Conservation (phyloP, 257 asterid genomes). For the Petunia axillaris region DNA sequence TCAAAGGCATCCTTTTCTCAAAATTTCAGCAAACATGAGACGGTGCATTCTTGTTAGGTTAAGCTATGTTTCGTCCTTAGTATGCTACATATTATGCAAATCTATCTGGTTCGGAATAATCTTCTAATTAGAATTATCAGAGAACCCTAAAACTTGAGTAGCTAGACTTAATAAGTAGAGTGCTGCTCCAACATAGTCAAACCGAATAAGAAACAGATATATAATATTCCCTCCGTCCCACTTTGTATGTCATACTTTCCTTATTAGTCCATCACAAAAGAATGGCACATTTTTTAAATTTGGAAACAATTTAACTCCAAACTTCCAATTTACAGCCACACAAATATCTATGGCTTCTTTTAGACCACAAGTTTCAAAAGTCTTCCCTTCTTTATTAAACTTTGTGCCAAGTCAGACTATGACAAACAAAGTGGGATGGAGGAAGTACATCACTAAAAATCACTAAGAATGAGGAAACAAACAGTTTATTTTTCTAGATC, state of each 20-base stretch:
- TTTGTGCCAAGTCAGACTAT: no score
- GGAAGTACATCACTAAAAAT: neutral
- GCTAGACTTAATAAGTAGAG: neutral
- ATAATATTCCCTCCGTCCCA: no score
- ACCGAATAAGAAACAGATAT: neutral
- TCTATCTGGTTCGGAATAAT: neutral
- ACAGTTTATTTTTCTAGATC: conserved; percentile 15
- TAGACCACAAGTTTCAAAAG: no score
- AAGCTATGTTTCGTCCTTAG: neutral
- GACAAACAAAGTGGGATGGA: neutral
- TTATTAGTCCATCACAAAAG: no score
- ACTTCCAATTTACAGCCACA: no score
- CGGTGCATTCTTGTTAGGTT: neutral
- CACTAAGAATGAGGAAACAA: conserved; percentile 2
- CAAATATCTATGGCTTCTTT: no score
- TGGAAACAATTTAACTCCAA: no score
- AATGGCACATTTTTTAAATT: no score
- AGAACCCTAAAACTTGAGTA: neutral
- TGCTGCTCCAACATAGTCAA: neutral
- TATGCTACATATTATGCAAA: conserved; percentile 8
- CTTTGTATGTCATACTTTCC: no score
- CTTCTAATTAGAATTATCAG: neutral
- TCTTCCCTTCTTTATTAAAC: no score
- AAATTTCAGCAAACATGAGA: conserved; percentile 17
- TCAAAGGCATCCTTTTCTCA: conserved; percentile 23